These are phyloP conservation scores for Neonectria ditissima DNA, from an alignment of 2,329 filamentous ascomycete species.

Conservation along the genomic window DNA sequence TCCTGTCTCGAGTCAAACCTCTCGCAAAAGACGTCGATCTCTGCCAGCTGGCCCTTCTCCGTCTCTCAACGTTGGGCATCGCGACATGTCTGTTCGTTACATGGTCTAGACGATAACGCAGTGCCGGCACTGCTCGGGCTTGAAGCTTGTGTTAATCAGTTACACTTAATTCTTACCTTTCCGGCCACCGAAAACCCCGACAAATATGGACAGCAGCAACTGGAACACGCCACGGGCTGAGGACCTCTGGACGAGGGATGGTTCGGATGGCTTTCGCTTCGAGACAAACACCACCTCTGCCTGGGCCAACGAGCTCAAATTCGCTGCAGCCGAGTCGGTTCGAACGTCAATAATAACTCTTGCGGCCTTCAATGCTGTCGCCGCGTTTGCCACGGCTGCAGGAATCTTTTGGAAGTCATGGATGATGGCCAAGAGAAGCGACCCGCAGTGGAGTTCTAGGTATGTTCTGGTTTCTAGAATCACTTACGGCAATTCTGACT, in stretches of 20 bases:
- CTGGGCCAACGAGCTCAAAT: conserved; percentile 63
- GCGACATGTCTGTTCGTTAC: conserved; percentile 39
- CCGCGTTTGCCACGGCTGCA: conserved; percentile 65
- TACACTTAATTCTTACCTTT: conserved; percentile 15
- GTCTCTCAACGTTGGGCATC: conserved; percentile 10
- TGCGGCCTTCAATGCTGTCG: conserved; percentile 70
- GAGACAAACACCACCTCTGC: conserved; percentile 58
- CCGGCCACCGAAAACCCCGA: conserved; percentile 12
- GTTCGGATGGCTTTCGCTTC: conserved; percentile 46
- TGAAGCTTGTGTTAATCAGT: conserved; percentile 32
- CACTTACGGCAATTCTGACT: conserved; percentile 23
- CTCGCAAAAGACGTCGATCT: background rate
- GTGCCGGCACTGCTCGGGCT: conserved; percentile 45
- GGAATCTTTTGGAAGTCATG: conserved; percentile 71
- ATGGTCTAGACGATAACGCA: conserved; percentile 33
- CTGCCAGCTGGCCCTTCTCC: background rate
- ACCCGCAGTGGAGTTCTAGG: conserved; percentile 57
- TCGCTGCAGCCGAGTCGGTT: conserved; percentile 67
- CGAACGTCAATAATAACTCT: conserved; percentile 72
- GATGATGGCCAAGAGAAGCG: conserved; percentile 55
- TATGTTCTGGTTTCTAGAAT: conserved; percentile 38
- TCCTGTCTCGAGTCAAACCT: conserved; percentile 12
- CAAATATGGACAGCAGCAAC: conserved; percentile 27
- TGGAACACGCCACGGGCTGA: conserved; percentile 28
- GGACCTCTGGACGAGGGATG: conserved; percentile 31